Conservation (phyloP, 202 grass and related monocot species). For the Panicum virgatum region DNA sequence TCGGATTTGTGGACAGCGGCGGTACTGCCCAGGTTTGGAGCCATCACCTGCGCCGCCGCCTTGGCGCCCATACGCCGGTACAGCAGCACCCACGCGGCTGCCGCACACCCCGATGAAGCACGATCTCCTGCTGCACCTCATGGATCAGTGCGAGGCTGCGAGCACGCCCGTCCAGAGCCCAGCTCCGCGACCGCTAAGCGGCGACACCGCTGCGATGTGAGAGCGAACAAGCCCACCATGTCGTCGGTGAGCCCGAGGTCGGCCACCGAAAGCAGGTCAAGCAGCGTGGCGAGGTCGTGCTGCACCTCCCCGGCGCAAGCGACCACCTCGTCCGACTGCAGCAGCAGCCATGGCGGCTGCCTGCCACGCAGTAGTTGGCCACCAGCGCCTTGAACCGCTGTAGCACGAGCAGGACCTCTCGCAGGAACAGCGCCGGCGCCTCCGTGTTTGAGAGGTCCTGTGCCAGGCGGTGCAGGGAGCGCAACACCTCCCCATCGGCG, state of each 20-base stretch:
- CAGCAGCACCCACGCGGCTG: conserved; percentile 67
- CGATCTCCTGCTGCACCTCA: conserved; percentile 74
- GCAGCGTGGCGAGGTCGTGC: conserved; percentile 81
- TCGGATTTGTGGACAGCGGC: no score
- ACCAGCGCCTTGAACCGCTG: conserved; percentile 85
- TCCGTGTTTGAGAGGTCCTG: conserved; percentile 57
- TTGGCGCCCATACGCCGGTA: conserved; percentile 55
- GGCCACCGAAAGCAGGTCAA: conserved; percentile 67
- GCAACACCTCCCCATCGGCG: conserved; percentile 61
- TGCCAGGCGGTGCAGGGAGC: conserved; percentile 71
- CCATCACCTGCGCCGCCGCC: conserved; percentile 60
- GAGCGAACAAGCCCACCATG: conserved; percentile 56
- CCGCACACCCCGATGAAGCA: conserved; percentile 66
- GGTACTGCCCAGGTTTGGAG: no score
- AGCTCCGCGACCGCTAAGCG: conserved; percentile 26
- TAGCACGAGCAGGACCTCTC: conserved; percentile 75
- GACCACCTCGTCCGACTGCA: conserved; percentile 65
- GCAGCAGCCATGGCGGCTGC: conserved; percentile 66
- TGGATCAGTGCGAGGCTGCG: conserved; percentile 62
- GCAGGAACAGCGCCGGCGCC: conserved; percentile 50
- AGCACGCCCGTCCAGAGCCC: conserved; percentile 62
- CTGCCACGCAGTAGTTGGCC: conserved; percentile 57
- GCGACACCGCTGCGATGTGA: conserved; percentile 68
- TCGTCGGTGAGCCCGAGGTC: conserved; percentile 71
- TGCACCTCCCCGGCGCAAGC: conserved; percentile 64